These are phyloP conservation scores for Turnera subulata DNA, from an alignment of 345 rosid genomes.

Conservation along the genomic window DNA sequence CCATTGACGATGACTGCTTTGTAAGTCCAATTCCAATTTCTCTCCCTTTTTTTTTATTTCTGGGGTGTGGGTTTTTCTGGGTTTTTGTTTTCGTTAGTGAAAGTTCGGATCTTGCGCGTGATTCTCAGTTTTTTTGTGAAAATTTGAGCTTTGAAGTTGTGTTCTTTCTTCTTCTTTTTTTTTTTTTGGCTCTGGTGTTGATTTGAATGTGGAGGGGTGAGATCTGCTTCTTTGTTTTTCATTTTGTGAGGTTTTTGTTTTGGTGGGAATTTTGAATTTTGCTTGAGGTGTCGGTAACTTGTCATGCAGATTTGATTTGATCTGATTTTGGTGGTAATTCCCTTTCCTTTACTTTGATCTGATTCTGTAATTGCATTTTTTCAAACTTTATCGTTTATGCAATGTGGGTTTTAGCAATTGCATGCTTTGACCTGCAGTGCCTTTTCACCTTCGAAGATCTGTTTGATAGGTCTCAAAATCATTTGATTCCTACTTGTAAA, in stretches of 20 bases:
- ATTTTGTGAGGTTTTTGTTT: not conserved
- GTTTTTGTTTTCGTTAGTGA: not conserved
- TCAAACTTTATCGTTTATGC: too few relatives aligned
- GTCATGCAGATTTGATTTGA: not conserved
- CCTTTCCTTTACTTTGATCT: conserved; percentile 15
- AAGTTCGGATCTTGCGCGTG: not conserved
- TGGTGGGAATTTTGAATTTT: conserved; percentile 6
- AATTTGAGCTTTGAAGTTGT: not conserved
- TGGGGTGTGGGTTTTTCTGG: too few relatives aligned
- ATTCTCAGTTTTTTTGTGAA: conserved; percentile 11
- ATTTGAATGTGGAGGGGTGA: too few relatives aligned
- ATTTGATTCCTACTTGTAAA: not conserved
- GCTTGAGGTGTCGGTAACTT: not conserved
- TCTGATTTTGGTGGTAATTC: conserved; percentile 4
- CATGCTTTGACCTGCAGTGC: conserved; percentile 9
- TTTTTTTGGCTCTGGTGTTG: conserved; percentile 1
- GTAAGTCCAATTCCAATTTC: too few relatives aligned
- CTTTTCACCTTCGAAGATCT: conserved; percentile 4
- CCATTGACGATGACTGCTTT: conserved; percentile 91
- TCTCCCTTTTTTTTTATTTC: too few relatives aligned
- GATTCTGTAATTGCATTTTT: not conserved
- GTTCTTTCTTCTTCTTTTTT: not conserved
- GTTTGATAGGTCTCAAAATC: not conserved
- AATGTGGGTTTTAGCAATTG: not conserved
- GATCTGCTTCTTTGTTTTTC: not conserved